Conservation (phyloP, 768 basidiomycete species). For the Russula brevipes region DNA sequence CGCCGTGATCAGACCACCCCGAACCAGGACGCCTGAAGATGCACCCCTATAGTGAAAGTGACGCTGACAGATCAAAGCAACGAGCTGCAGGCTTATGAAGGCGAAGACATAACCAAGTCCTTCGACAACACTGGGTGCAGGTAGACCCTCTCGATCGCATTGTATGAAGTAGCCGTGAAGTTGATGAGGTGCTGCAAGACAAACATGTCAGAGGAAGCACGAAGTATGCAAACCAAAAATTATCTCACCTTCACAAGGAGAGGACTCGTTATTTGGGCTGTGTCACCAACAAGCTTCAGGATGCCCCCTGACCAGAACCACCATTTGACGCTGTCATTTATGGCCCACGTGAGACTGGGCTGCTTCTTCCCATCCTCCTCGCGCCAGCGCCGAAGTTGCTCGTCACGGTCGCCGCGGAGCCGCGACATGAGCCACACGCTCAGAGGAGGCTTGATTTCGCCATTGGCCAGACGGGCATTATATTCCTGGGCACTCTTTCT, state of each 20-base stretch:
- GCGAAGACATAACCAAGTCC: conserved; percentile 75
- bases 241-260: conserved; percentile 64
- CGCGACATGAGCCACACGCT: conserved; percentile 53
- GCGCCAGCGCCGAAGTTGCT: conserved; percentile 60
- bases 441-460: conserved; percentile 54
- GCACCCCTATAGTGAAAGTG: conserved; percentile 80
- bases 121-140: conserved; percentile 41
- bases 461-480: conserved; percentile 61
- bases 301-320: conserved; percentile 72
- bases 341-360: conserved; percentile 60
- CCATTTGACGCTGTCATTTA: conserved; percentile 75
- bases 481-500: conserved; percentile 55
- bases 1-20: conserved; percentile 82
- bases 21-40: conserved; percentile 71
- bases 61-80: conserved; percentile 62
- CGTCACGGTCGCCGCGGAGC: conserved; percentile 46
- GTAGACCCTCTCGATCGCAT: conserved; percentile 27
- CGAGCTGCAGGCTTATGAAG: conserved; percentile 62
- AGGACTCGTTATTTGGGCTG: conserved; percentile 67
- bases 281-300: conserved; percentile 55
- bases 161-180: conserved; percentile 61
- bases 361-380: conserved; percentile 55
- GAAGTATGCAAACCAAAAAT: not conserved
- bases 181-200: conserved; percentile 55
- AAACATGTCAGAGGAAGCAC: not conserved